phyloP scores from a whole-genome alignment of 164 flowering plant species.

The Stephania cephalantha region DNA sequence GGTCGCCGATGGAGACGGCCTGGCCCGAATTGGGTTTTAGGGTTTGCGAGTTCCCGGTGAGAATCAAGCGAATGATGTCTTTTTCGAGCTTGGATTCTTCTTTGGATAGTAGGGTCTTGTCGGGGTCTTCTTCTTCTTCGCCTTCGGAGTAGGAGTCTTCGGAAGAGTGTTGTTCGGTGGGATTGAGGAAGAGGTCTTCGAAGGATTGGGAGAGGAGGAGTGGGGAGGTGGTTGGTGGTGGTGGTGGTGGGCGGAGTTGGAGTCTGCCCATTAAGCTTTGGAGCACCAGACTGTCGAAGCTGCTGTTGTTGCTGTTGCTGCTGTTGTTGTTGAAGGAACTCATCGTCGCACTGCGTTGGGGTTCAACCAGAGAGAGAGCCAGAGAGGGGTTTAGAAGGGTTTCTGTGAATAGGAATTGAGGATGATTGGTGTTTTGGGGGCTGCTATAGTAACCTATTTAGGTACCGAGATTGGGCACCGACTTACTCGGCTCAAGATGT shows the following conservation, averaged over 20 bases:
- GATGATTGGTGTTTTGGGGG: too few relatives aligned
- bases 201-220: conserved; percentile 40
- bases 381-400: conserved; percentile 9
- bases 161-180: neutral
- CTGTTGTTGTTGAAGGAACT: conserved; percentile 17
- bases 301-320: neutral
- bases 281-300: conserved; percentile 33
- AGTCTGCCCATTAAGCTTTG: conserved; percentile 67
- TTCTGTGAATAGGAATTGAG: neutral
- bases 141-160: conserved; percentile 30
- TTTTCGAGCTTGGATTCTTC: conserved; percentile 84
- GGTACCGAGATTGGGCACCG: too few relatives aligned
- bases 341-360: conserved; percentile 6
- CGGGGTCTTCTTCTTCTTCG: conserved; percentile 24
- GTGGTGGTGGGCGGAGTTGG: conserved; percentile 47
- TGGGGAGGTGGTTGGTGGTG: conserved; percentile 21
- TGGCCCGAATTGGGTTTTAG: conserved; percentile 91
- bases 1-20: conserved; percentile 73
- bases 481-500: too few relatives aligned
- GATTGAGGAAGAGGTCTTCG: conserved; percentile 36
- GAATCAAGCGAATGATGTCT: conserved; percentile 51
- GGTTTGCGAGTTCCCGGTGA: conserved; percentile 45
- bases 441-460: too few relatives aligned
- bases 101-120: conserved; percentile 38
- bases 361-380: neutral